Percentiles rank a stretch among this genome's conserved stretches.
These are phyloP conservation scores for Chalaropsis thielavioides DNA, from an alignment of 2,329 filamentous ascomycete species.

Conservation along the genomic window DNA sequence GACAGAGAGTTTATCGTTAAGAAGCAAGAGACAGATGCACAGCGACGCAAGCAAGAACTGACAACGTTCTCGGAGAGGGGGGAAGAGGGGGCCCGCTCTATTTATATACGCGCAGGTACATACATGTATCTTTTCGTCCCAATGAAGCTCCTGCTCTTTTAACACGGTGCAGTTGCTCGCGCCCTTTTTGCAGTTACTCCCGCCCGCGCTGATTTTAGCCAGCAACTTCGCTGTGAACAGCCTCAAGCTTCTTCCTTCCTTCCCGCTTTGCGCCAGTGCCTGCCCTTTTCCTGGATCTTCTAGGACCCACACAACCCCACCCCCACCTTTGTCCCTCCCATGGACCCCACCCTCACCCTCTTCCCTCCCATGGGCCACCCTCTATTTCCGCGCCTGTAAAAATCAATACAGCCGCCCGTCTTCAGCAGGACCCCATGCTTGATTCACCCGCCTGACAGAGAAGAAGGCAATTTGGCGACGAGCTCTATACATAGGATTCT, in stretches of 20 bases:
- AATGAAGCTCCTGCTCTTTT: not conserved
- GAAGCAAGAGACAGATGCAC: not conserved
- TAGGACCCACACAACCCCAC: not conserved
- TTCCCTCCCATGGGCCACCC: not conserved
- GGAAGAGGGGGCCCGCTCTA: not conserved
- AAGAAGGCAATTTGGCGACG: no score
- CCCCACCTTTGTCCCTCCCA: not conserved
- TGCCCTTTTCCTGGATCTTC: not conserved
- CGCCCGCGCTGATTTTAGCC: not conserved
- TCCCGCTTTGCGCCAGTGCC: not conserved
- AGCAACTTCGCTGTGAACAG: not conserved
- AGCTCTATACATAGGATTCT: no score
- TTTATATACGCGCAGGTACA: not conserved
- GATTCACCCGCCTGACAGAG: not conserved
- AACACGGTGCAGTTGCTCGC: no score
- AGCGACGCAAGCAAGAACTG: not conserved
- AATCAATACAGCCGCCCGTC: not conserved
- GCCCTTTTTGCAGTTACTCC: not conserved
- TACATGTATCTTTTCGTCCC: not conserved
- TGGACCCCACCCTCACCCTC: not conserved
- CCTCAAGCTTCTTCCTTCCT: not conserved
- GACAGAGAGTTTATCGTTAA: not conserved
- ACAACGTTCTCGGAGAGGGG: not conserved
- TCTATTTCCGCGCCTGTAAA: constrained; percentile 1
- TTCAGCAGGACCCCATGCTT: not conserved